A percentile compares a stretch with the other conserved stretches of the same genome.
Evolutionary conservation across 1,284 basidiomycete species (phyloP).

Genomic region (Termitomyces sp.): DNA sequence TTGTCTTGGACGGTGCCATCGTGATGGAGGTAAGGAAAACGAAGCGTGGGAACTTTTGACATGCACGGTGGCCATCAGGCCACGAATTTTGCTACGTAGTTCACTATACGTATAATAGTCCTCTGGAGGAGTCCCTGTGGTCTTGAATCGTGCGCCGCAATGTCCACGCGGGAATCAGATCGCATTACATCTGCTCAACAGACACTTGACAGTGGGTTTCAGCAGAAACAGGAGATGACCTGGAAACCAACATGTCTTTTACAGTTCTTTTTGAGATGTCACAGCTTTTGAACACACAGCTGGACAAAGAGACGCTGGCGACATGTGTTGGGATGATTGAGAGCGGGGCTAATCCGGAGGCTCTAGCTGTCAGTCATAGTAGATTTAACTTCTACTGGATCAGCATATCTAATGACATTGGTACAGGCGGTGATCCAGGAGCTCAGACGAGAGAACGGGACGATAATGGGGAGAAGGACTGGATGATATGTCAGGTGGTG

Average conservation of each 20-base stretch:
- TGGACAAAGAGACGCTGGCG: constrained; percentile 78
- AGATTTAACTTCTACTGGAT: constrained; percentile 3
- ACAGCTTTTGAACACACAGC: constrained; percentile 74
- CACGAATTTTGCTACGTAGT: background rate
- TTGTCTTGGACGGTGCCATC: constrained; percentile 37
- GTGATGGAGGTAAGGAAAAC: constrained; percentile 8
- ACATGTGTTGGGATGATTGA: constrained; percentile 83
- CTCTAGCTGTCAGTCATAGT: constrained; percentile 67
- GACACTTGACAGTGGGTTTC: constrained; percentile 68
- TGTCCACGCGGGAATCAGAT: constrained; percentile 61
- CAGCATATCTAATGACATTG: constrained; percentile 1
- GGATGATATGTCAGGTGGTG: constrained; percentile 9
- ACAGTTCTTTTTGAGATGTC: constrained; percentile 79
- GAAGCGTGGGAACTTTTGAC: constrained; percentile 16
- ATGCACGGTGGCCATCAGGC: too few species aligned
- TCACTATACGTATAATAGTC: background rate
- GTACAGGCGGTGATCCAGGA: constrained; percentile 70
- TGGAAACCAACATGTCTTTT: constrained; percentile 3
- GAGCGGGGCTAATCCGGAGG: constrained; percentile 80
- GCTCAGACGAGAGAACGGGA: constrained; percentile 58
- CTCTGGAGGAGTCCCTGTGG: background rate
- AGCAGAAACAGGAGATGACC: background rate
- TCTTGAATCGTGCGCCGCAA: constrained; percentile 15
- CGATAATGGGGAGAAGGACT: constrained; percentile 23
- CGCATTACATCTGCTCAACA: constrained; percentile 70